Conservation (phyloP, 139 green algal genomes). For the Monoraphidium neglectum region DNA sequence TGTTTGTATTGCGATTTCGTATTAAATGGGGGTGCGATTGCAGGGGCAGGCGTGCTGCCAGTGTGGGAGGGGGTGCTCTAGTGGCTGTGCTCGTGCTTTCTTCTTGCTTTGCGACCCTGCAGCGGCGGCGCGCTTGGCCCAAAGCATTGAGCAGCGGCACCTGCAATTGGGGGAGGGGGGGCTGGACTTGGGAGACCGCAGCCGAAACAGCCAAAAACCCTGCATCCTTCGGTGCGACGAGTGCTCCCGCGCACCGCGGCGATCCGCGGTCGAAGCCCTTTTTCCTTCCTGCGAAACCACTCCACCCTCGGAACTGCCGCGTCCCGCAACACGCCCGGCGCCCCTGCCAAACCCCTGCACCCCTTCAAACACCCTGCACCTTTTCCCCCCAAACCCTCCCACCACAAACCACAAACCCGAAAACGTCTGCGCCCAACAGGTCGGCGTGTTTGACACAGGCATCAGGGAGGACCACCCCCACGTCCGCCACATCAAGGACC, state of each 20-base stretch:
- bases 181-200: too few species aligned
- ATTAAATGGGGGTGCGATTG: neutral
- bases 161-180: too few species aligned
- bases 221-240: too few species aligned
- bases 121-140: neutral
- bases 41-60: neutral
- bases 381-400: neutral
- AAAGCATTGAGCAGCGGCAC: too few species aligned
- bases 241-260: too few species aligned
- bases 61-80: neutral
- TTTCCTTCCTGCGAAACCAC: neutral
- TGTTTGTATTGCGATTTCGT: neutral
- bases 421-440: constrained; percentile 29
- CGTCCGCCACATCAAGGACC: constrained; percentile 94
- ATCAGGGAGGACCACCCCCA: constrained; percentile 90
- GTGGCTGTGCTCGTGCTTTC: neutral
- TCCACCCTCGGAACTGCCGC: neutral
- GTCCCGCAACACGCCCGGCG: too few species aligned
- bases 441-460: constrained; percentile 98
- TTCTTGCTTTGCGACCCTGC: neutral
- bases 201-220: too few species aligned
- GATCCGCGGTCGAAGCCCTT: neutral
- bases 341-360: constrained; percentile 7
- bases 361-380: neutral
- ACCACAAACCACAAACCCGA: neutral